phyloP scores from a whole-genome alignment of 2,329 filamentous ascomycete species.

The Pseudogymnoascus sp. region DNA sequence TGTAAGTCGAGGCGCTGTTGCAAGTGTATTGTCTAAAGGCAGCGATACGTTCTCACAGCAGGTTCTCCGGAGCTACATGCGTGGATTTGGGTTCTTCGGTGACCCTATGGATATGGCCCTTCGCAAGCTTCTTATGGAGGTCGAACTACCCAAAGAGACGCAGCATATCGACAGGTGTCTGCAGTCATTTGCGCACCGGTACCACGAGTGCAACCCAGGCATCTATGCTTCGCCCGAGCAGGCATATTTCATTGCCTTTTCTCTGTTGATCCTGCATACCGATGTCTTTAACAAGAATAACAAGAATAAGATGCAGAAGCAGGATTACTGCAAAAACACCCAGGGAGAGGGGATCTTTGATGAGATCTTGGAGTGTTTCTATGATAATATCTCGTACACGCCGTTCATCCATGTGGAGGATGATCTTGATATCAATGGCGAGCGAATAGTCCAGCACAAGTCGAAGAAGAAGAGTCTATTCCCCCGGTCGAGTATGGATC shows the following conservation, averaged over 20 bases:
- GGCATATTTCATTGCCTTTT: conserved; percentile 98
- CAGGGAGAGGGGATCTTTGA: conserved; percentile 85
- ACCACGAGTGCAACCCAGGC: conserved; percentile 96
- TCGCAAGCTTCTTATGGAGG: conserved; percentile 90
- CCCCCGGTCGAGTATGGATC: conserved; percentile 54
- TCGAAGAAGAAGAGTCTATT: conserved; percentile 57
- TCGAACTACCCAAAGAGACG: conserved; percentile 91
- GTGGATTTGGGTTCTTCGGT: conserved; percentile 87
- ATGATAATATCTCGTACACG: conserved; percentile 97
- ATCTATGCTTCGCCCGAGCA: conserved; percentile 87
- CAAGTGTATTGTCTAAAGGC: conserved; percentile 77
- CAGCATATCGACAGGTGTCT: conserved; percentile 95
- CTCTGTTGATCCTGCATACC: conserved; percentile 88
- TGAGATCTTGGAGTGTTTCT: conserved; percentile 90
- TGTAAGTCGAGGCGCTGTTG: conserved; percentile 73
- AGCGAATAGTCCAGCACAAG: conserved; percentile 63
- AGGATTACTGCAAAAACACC: conserved; percentile 92
- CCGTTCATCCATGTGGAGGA: conserved; percentile 98
- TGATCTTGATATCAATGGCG: conserved; percentile 70
- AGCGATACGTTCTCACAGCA: conserved; percentile 73
- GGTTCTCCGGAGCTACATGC: conserved; percentile 89
- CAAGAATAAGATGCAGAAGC: conserved; percentile 97
- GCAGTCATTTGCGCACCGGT: conserved; percentile 89
- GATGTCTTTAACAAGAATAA: conserved; percentile 99
- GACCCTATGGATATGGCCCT: conserved; percentile 98